These are phyloP conservation scores for Kwoniella shandongensis DNA, from an alignment of 768 basidiomycete species.

Conservation along the genomic window DNA sequence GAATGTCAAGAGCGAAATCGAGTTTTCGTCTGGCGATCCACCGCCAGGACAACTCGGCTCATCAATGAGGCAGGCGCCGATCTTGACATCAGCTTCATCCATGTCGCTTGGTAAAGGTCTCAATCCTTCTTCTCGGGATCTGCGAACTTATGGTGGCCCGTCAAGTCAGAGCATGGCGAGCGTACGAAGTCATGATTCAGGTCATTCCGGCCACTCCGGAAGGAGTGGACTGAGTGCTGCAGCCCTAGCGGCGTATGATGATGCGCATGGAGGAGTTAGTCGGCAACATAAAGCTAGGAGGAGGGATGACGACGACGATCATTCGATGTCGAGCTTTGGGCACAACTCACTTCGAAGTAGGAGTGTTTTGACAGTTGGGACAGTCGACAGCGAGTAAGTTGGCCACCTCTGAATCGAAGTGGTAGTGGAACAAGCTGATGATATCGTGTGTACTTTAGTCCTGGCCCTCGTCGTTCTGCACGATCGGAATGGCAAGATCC, in stretches of 20 bases:
- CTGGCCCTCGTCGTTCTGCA: slow-evolving; percentile 44
- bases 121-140: slow-evolving; percentile 4
- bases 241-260: slow-evolving; percentile 21
- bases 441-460: slow-evolving; percentile 27
- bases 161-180: slow-evolving; percentile 10
- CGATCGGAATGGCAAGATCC: slow-evolving; percentile 35
- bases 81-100: not conserved
- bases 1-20: slow-evolving; percentile 31
- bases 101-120: not conserved
- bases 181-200: slow-evolving; percentile 21
- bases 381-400: slow-evolving; percentile 54
- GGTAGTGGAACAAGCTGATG: slow-evolving; percentile 6
- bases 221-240: slow-evolving; percentile 18
- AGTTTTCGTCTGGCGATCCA: slow-evolving; percentile 11
- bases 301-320: slow-evolving; percentile 52
- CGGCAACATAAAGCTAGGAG: slow-evolving; percentile 50
- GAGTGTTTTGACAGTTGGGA: slow-evolving; percentile 46
- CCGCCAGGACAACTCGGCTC: not conserved
- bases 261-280: slow-evolving; percentile 17
- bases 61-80: not conserved
- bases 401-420: not conserved
- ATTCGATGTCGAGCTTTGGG: slow-evolving; percentile 50
- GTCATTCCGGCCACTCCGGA: slow-evolving; percentile 15
- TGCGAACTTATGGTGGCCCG: slow-evolving; percentile 11
- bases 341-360: slow-evolving; percentile 37